These are phyloP conservation scores for Pythium pectinolyticum DNA, from an alignment of 352 stramenopile genomes.

Conservation along the genomic window DNA sequence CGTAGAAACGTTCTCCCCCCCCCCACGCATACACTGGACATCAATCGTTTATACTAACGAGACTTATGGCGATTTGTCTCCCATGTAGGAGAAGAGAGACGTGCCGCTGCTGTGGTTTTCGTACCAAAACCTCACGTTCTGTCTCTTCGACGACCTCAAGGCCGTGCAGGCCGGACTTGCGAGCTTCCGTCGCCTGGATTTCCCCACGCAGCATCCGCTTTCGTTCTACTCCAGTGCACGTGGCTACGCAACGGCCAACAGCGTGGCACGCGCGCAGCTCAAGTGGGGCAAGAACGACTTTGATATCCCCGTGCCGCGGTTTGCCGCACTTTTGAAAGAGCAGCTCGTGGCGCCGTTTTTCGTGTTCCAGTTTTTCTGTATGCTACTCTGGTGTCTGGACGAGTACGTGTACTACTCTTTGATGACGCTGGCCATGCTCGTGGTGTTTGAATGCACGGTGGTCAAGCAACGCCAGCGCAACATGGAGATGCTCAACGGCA, in stretches of 20 bases:
- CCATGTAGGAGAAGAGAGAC: constrained; percentile 17
- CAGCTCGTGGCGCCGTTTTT: constrained; percentile 97
- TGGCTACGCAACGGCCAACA: constrained; percentile 20
- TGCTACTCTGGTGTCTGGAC: constrained; percentile 95
- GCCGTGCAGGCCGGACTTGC: constrained; percentile 21
- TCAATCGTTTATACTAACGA: background rate
- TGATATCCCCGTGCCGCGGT: constrained; percentile 84
- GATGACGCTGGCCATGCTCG: constrained; percentile 94
- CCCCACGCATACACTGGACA: background rate
- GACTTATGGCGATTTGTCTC: background rate
- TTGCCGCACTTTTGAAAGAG: constrained; percentile 86
- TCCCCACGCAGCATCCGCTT: constrained; percentile 37
- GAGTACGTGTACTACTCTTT: constrained; percentile 97
- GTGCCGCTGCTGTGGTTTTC: constrained; percentile 66
- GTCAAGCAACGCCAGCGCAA: constrained; percentile 89
- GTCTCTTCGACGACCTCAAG: constrained; percentile 49
- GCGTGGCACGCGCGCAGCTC: constrained; percentile 30
- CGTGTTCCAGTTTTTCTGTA: constrained; percentile 96
- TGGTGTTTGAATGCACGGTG: constrained; percentile 94
- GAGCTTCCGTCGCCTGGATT: constrained; percentile 48
- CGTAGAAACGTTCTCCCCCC: no score
- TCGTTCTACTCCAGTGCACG: constrained; percentile 23
- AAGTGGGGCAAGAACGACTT: constrained; percentile 80
- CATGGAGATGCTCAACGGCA: constrained; percentile 87
- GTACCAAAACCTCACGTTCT: constrained; percentile 83